Base-by-base conservation (phyloP, 306 rosid species). In the Benincasa hispida region DNA sequence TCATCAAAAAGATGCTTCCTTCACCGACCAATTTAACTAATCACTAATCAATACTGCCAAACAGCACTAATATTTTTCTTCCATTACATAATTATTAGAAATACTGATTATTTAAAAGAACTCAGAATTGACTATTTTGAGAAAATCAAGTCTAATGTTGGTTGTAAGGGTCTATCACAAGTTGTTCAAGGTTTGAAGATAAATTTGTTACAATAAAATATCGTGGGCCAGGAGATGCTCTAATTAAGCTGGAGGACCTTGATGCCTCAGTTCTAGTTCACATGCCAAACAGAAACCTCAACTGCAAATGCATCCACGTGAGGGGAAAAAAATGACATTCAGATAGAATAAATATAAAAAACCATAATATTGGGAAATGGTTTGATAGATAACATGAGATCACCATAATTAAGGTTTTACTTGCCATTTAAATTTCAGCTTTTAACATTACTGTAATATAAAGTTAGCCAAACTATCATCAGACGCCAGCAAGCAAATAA, bases 401-500 rank as follows among this genome's bases (percentile, higher is more conserved):
- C 57, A 70, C 37, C 56, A 27, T 24, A 30, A 42, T 70, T 12
- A 34, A 51, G 47, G 77, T 74, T 53, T 73, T 30, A 32, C 21
- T 53, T 19, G n/a, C 28, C n/a, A n/a, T 50, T 54, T 28, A 19
- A 53, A 19, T 22, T 51, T 10, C 62, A 74, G 53, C 48, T 74
- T 53, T 12, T 41, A 54, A 55, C 25, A n/a, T 57, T 13, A 37
- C 24, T 14, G 59, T 4, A 51, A 56, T 55, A 30, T 51, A 3
- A 32, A 30, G 32, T 56, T 70, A 15, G 75, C 37, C 27, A 76
- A 34, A 69, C 65, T 25, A 78, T 24, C 48, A 41, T 34, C 17
- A 34, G 55, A 83, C 34, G 48, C 57, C 78, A 48, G 50, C 79
- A 68, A 56, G 80, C 13, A 65, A 50, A 57, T 56, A 78, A 34